Evolutionary conservation across 2,329 filamentous ascomycete genomes (phyloP).

Genomic region (Zelopaecilomyces penicillatus): DNA sequence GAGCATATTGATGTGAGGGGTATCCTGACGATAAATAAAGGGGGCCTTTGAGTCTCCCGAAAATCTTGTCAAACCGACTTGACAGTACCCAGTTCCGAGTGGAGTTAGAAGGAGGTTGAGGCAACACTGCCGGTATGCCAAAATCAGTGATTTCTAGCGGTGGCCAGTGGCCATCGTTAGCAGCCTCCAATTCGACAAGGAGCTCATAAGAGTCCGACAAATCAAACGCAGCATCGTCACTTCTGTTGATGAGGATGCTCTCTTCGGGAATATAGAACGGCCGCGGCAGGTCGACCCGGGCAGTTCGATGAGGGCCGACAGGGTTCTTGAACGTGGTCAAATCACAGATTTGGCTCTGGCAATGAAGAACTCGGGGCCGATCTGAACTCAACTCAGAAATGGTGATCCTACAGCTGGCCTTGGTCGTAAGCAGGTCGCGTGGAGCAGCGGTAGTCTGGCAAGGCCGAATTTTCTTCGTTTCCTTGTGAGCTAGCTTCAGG

Average conservation of each 20-base stretch:
- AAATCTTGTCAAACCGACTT: slow-evolving; percentile 33
- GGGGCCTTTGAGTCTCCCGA: slow-evolving; percentile 31
- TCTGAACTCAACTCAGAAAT: slow-evolving; percentile 26
- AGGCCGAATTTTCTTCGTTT: slow-evolving; percentile 30
- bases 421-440: slow-evolving; percentile 22
- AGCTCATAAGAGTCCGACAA: slow-evolving; percentile 43
- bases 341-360: slow-evolving; percentile 46
- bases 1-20: slow-evolving; percentile 14
- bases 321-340: slow-evolving; percentile 42
- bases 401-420: slow-evolving; percentile 30
- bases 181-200: slow-evolving; percentile 44
- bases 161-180: slow-evolving; percentile 43
- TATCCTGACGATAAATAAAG: slow-evolving; percentile 20
- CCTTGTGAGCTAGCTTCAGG: slow-evolving; percentile 43
- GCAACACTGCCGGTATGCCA: slow-evolving; percentile 16
- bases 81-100: slow-evolving; percentile 30
- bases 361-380: slow-evolving; percentile 38
- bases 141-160: slow-evolving; percentile 34
- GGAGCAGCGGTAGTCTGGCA: slow-evolving; percentile 20
- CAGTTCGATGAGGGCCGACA: slow-evolving; percentile 36
- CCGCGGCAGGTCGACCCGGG: slow-evolving; percentile 37
- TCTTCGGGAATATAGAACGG: slow-evolving; percentile 46
- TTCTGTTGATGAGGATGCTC: slow-evolving; percentile 40
- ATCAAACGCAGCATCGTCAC: slow-evolving; percentile 38
- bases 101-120: slow-evolving; percentile 13